Evolutionary conservation across 768 basidiomycete genomes (phyloP).

Genomic region (Tricholoma sp.): DNA sequence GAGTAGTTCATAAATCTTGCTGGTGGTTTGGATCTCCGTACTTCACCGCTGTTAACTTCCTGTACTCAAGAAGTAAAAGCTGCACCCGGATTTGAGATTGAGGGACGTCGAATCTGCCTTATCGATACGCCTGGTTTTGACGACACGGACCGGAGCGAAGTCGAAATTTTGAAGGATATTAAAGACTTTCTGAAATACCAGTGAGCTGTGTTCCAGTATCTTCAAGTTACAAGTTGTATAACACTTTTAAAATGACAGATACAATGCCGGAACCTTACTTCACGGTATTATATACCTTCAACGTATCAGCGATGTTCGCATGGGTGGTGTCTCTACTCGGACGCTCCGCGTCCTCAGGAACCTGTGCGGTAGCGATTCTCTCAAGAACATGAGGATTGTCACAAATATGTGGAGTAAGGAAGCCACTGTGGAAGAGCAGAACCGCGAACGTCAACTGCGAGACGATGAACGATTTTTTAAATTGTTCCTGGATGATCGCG

Average conservation of each 20-base stretch:
- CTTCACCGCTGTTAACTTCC: background rate
- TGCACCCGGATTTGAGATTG: conserved; percentile 19
- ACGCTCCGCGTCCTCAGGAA: conserved; percentile 40
- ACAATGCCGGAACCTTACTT: conserved; percentile 19
- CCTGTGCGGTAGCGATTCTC: conserved; percentile 36
- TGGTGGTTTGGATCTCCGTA: background rate
- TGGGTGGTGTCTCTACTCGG: conserved; percentile 32
- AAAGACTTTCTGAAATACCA: background rate
- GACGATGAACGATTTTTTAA: conserved; percentile 31
- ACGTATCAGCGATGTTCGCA: conserved; percentile 30
- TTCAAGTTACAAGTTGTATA: too few relatives aligned
- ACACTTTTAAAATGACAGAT: conserved; percentile 9
- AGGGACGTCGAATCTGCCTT: conserved; percentile 23
- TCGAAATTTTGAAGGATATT: conserved; percentile 26
- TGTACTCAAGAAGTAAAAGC: background rate
- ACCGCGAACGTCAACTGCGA: background rate
- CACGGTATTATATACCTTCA: conserved; percentile 35
- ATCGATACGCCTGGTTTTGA: conserved; percentile 41
- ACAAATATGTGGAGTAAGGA: conserved; percentile 40
- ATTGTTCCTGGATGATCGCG: conserved; percentile 34
- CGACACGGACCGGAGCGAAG: conserved; percentile 27
- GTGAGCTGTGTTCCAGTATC: background rate
- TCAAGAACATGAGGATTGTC: conserved; percentile 39
- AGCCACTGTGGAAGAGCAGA: conserved; percentile 28
- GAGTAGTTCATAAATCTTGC: background rate